Evolutionary conservation across 2,329 filamentous ascomycete species (phyloP).

Genomic region (Clonostachys chloroleuca): DNA sequence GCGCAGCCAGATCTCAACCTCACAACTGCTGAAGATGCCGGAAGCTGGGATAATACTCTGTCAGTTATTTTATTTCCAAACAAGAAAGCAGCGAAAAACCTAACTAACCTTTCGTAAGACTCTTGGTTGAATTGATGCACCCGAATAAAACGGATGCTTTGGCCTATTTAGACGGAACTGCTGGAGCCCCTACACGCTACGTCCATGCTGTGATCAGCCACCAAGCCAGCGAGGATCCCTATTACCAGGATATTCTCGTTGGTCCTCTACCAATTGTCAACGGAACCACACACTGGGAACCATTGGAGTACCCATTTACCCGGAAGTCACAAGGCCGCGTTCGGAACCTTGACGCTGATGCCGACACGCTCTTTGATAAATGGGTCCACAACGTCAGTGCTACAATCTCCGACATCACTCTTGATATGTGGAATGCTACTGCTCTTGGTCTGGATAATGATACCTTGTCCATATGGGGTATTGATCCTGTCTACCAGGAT

Average conservation of each 20-base stretch:
- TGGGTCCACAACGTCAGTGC: background rate
- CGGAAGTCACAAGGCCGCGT: constrained; percentile 11
- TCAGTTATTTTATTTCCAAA: constrained; percentile 14
- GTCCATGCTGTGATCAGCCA: constrained; percentile 32
- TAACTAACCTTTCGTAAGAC: constrained; percentile 27
- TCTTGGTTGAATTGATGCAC: constrained; percentile 14
- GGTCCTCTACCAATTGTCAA: constrained; percentile 41
- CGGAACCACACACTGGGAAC: constrained; percentile 25
- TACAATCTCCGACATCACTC: background rate
- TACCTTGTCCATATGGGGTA: constrained; percentile 31
- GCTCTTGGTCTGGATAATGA: constrained; percentile 36
- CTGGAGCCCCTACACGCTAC: constrained; percentile 1
- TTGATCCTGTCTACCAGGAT: constrained; percentile 36
- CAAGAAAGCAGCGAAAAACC: constrained; percentile 32
- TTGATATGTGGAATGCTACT: constrained; percentile 14
- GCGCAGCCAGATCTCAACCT: constrained; percentile 31
- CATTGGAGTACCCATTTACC: constrained; percentile 35
- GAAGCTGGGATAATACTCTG: constrained; percentile 26
- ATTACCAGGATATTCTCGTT: constrained; percentile 38
- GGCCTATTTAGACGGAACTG: constrained; percentile 2
- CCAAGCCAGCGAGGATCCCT: constrained; percentile 26
- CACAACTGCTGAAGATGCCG: constrained; percentile 21
- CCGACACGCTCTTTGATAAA: background rate
- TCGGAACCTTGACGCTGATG: no score
- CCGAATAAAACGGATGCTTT: constrained; percentile 5